A percentile compares a stretch with the other conserved stretches of the same genome.
phyloP scores from a whole-genome alignment of 2,329 filamentous ascomycete genomes.

The Aspergillus felis region DNA sequence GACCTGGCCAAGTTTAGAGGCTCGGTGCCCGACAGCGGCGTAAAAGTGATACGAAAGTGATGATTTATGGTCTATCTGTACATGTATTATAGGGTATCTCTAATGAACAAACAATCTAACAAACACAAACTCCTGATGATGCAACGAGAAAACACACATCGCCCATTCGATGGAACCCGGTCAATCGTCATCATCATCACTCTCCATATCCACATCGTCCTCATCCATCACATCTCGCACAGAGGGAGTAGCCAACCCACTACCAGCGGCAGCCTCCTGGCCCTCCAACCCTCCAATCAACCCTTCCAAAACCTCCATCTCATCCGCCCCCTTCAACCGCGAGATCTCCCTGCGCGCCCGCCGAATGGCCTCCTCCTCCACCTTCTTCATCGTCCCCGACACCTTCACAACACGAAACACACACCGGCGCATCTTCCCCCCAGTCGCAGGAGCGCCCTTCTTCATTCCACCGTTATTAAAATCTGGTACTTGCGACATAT shows the following conservation, averaged over 20 bases:
- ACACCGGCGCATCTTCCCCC: conserved; percentile 49
- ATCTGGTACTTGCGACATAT: conserved; percentile 67
- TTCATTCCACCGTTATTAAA: conserved; percentile 39
- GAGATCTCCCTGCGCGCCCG: conserved; percentile 70
- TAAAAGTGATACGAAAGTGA: conserved; percentile 66
- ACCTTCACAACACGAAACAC: conserved; percentile 82
- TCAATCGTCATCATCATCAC: conserved; percentile 32
- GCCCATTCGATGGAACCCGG: neutral
- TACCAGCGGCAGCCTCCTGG: conserved; percentile 4
- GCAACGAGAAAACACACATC: too few species aligned
- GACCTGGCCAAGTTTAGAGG: conserved; percentile 25
- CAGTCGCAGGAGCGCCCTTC: conserved; percentile 15
- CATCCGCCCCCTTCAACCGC: conserved; percentile 55
- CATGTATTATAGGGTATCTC: conserved; percentile 28
- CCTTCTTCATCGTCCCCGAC: conserved; percentile 88
- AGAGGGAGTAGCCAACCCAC: conserved; percentile 12
- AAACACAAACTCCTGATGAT: conserved; percentile 1
- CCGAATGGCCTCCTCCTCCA: conserved; percentile 82
- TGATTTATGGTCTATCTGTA: conserved; percentile 24
- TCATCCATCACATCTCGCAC: conserved; percentile 46
- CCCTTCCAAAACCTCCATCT: conserved; percentile 41
- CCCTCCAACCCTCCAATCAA: conserved; percentile 36
- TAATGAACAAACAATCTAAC: conserved; percentile 15
- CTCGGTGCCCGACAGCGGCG: conserved; percentile 57
- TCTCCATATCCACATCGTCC: conserved; percentile 46